Evolutionary conservation across 2,329 filamentous ascomycete genomes (phyloP), one percentile per base, ranked within the genome.

Genomic region (Aspergillus luchuensis): DNA sequence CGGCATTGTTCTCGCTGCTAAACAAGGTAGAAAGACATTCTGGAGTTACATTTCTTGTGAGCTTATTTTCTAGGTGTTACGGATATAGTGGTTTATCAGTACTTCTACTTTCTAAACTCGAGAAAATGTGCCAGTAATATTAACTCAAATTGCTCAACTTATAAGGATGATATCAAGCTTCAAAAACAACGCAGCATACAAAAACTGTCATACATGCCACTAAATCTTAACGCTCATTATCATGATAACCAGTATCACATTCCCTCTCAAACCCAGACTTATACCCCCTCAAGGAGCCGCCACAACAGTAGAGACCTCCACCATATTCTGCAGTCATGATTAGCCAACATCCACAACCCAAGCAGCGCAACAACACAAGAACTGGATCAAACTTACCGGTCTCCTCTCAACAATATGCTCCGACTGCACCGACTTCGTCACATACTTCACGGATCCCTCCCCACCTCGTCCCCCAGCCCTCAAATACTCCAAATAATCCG

Each of bases 401-500:
- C 41, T 56, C 5, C 21, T 36, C 25, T 56, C 30, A 17, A 51
- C 43, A 17, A 56, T 50, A 25, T 17, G 8, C 52, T 60, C 17
- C 15, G 48, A 61, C 28, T 59, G 48, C 33, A 64, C 51, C 13
- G 64, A 64, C 47, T 61, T 48, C 41, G 67, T 74, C 57, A 67
- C 65, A 63, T 72, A 75, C 36, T 59, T 63, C 17, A 71, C 66
- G 52, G 41, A 58, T 21, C 58, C 67, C 59, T 30, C 33, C 8
- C 54, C 39, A 2, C 55, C 58, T 3, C 39, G 25, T 0, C 71
- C 68, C 4, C 73, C 70, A 23, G 56, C 63, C 59, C 69, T 65
- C 7, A 80, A 75, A 69, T 80, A 79, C 56, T 70, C 70, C 43
- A 77, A 57, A 63, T 80, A 80, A 10, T 75, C 69, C 8, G 78